Conservation (phyloP, 2,329 filamentous ascomycete genomes). For the Onygenales sp. region DNA sequence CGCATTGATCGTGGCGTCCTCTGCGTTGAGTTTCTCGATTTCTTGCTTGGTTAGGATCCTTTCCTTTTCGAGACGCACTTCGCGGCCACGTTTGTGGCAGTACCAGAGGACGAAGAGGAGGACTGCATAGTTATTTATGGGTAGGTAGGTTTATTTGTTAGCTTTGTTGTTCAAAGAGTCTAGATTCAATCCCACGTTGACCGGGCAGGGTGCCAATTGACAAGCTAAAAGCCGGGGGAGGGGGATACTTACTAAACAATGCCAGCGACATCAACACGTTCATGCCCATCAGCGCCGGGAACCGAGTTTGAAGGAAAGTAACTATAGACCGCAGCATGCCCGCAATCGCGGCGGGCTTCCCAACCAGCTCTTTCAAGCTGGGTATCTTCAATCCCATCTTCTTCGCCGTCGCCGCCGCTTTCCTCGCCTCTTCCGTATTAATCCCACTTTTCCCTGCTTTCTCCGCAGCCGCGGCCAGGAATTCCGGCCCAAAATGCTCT, state of each 20-base stretch:
- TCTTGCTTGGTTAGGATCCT: slow-evolving; percentile 38
- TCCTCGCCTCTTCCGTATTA: slow-evolving; percentile 42
- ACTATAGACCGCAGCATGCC: slow-evolving; percentile 84
- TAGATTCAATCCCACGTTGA: not conserved
- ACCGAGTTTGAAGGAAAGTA: slow-evolving; percentile 74
- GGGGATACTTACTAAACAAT: slow-evolving; percentile 61
- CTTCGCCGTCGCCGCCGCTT: slow-evolving; percentile 50
- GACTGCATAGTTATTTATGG: slow-evolving; percentile 40
- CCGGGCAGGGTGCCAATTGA: not conserved
- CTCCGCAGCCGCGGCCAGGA: slow-evolving; percentile 70
- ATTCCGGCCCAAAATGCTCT: slow-evolving; percentile 64
- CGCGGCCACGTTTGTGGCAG: slow-evolving; percentile 87
- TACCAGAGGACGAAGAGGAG: slow-evolving; percentile 95
- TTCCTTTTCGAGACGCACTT: slow-evolving; percentile 65
- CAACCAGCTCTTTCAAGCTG: slow-evolving; percentile 68
- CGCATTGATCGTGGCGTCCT: slow-evolving; percentile 22
- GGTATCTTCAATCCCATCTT: slow-evolving; percentile 59
- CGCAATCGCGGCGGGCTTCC: slow-evolving; percentile 77
- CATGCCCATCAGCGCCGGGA: slow-evolving; percentile 83
- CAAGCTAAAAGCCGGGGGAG: not conserved
- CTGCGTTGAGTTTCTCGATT: slow-evolving; percentile 30
- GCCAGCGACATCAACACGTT: slow-evolving; percentile 87
- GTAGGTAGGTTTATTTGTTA: not conserved
- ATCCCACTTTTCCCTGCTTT: slow-evolving; percentile 52
- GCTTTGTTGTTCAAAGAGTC: not conserved